A percentile compares a stretch with the other conserved stretches of the same genome.
These are phyloP conservation scores for Tolypocladium tundrense DNA, from an alignment of 2,329 filamentous ascomycete genomes.

Conservation along the genomic window DNA sequence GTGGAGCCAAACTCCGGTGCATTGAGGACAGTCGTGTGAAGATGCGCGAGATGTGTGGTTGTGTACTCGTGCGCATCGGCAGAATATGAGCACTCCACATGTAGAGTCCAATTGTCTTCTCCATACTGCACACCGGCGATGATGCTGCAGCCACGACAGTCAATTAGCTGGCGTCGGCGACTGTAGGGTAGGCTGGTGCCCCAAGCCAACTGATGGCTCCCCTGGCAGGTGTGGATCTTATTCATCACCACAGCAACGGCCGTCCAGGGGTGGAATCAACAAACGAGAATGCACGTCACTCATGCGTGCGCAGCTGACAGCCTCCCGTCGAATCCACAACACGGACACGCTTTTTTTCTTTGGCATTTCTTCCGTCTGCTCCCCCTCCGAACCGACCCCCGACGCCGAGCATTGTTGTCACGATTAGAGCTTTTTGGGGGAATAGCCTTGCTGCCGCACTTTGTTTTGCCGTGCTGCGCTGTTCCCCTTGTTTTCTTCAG, in stretches of 20 bases:
- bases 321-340: not conserved
- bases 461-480: not conserved
- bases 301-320: not conserved
- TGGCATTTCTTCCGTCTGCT: slow-evolving; percentile 3
- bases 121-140: not conserved
- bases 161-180: too few species aligned
- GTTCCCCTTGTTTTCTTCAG: not conserved
- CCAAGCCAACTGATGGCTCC: not conserved
- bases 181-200: not conserved
- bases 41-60: too few species aligned
- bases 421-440: slow-evolving; percentile 6
- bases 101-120: too few species aligned
- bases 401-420: slow-evolving; percentile 11
- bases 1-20: not conserved
- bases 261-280: not conserved
- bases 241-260: slow-evolving; percentile 1
- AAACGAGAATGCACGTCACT: not conserved
- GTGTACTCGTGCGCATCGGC: too few species aligned
- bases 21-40: too few species aligned
- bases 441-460: not conserved
- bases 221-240: not conserved
- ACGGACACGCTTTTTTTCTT: not conserved
- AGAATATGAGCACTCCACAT: too few species aligned
- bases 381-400: not conserved
- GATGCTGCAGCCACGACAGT: too few species aligned